Base-by-base conservation (phyloP, 2,329 filamentous ascomycete species). In the Aspergillus melleus region DNA sequence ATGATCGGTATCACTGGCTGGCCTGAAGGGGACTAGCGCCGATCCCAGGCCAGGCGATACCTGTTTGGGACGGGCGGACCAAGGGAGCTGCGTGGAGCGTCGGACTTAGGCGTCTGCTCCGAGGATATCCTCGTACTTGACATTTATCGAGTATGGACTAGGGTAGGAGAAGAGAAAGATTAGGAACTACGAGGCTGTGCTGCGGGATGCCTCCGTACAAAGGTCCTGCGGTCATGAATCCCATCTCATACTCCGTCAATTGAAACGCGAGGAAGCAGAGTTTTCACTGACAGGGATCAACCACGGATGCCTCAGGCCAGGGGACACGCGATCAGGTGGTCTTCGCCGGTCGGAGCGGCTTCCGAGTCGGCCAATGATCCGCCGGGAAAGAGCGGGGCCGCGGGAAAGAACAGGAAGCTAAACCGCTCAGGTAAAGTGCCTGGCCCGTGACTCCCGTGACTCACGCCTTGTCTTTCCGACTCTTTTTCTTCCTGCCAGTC, bases 1-100 rank as follows among this genome's bases (percentile, higher is more conserved):
- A 56, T 62, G 55, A 59, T 61, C 59, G 61, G 61, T 65, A 58
- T 55, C 36, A 55, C 52, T 49, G 57, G 52, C 39, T 42, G 46
- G 46, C 58, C 46, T 26, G 46, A 62, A 59, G 14, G 11, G 57
- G 64, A 20, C 55, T 66, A 66, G 65, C 51, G 65, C 57, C 50
- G 63, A 64, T 64, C 63, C 42, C 36, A 54, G 24, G 36, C 47
- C 56, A 51, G 24, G 52, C 50, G 57, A 61, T 58, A 52, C 56
- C 49, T 20, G 6, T 55, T 59, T 22, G 50, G 36, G 53, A 53
- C n/a, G 26, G 32, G 39, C 52, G 49, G 46, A 54, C 51, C 62
- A 58, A 59, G 20, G 30, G 36, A 30, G 26, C 47, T 52, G 26
- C 36, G 54, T 50, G 57, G 52, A 57, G 49, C 14, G 14, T 16